A percentile compares a stretch with the other conserved stretches of the same genome.
Conservation (phyloP, 768 basidiomycete species). For the Amanita pseudoporphyria region DNA sequence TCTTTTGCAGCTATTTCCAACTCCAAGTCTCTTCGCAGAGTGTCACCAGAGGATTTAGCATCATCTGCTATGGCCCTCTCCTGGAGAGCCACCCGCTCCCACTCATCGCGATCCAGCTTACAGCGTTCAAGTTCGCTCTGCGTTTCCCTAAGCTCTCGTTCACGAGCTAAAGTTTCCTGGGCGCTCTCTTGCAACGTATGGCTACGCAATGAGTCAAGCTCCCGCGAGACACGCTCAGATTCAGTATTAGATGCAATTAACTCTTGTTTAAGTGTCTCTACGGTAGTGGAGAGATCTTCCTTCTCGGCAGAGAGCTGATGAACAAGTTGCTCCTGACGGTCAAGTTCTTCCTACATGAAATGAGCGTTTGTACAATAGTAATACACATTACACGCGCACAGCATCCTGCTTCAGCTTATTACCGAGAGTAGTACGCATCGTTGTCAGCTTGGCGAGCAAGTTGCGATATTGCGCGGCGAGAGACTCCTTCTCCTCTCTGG, state of each 20-base stretch:
- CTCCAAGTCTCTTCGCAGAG: conserved; percentile 55
- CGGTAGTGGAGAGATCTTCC: conserved; percentile 57
- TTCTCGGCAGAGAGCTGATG: conserved; percentile 72
- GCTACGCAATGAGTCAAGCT: conserved; percentile 60
- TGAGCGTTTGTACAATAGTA: conserved; percentile 1
- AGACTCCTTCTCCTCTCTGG: conserved; percentile 81
- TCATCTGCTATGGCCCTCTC: conserved; percentile 72
- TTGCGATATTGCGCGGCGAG: conserved; percentile 78
- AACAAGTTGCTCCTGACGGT: conserved; percentile 79
- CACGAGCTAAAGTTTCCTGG: conserved; percentile 62
- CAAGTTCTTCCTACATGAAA: conserved; percentile 85
- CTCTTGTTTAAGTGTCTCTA: conserved; percentile 77
- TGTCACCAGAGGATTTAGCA: conserved; percentile 44
- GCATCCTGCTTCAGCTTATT: conserved; percentile 96
- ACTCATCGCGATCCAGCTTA: conserved; percentile 67
- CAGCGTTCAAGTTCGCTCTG: conserved; percentile 83
- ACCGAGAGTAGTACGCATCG: conserved; percentile 88
- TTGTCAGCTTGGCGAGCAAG: conserved; percentile 79
- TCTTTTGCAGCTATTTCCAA: conserved; percentile 51
- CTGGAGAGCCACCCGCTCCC: conserved; percentile 38
- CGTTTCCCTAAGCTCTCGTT: conserved; percentile 72
- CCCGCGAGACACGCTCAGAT: conserved; percentile 54
- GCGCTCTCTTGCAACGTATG: conserved; percentile 57
- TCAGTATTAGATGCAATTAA: conserved; percentile 71
- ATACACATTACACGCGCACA: conserved; percentile 34